Evolutionary conservation across 2,329 filamentous ascomycete genomes (phyloP).

Genomic region (Podosphaera fusca): DNA sequence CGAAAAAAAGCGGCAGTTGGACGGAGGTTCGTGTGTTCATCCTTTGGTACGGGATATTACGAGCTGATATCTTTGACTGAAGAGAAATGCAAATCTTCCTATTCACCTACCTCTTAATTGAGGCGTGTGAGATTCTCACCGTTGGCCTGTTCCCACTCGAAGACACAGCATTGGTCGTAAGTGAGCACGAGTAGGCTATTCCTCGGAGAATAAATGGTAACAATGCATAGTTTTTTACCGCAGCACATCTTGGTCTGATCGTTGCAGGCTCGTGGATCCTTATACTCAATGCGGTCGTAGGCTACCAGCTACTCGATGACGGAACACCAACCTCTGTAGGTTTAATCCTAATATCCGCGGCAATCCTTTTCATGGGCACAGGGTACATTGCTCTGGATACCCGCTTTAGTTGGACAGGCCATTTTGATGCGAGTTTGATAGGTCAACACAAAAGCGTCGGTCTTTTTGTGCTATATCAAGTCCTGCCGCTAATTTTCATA

Average conservation of each 20-base stretch:
- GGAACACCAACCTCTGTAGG: slow-evolving; percentile 67
- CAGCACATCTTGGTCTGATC: slow-evolving; percentile 75
- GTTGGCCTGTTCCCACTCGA: slow-evolving; percentile 70
- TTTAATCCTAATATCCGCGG: slow-evolving; percentile 47
- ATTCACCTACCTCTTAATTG: slow-evolving; percentile 60
- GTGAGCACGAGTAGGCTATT: slow-evolving; percentile 15
- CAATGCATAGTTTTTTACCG: slow-evolving; percentile 51
- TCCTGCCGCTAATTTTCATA: slow-evolving; percentile 74
- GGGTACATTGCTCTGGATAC: slow-evolving; percentile 94
- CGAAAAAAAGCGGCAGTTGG: slow-evolving; percentile 85
- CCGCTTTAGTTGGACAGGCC: slow-evolving; percentile 61
- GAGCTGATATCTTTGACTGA: slow-evolving; percentile 10
- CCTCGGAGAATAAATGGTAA: background rate
- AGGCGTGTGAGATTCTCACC: slow-evolving; percentile 91
- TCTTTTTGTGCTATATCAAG: slow-evolving; percentile 83
- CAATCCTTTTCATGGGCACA: slow-evolving; percentile 60
- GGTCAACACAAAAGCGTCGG: slow-evolving; percentile 52
- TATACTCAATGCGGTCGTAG: slow-evolving; percentile 75
- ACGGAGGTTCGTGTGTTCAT: slow-evolving; percentile 36
- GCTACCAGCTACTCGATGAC: slow-evolving; percentile 83
- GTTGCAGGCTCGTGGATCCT: slow-evolving; percentile 75
- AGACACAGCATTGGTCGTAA: slow-evolving; percentile 45
- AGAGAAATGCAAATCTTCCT: slow-evolving; percentile 97
- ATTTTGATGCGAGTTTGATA: slow-evolving; percentile 39
- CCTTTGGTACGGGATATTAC: background rate